Percentiles rank a stretch among this genome's conserved stretches.
Evolutionary conservation across 257 asterid species (phyloP).

Genomic region (Haberlea rhodopensis): DNA sequence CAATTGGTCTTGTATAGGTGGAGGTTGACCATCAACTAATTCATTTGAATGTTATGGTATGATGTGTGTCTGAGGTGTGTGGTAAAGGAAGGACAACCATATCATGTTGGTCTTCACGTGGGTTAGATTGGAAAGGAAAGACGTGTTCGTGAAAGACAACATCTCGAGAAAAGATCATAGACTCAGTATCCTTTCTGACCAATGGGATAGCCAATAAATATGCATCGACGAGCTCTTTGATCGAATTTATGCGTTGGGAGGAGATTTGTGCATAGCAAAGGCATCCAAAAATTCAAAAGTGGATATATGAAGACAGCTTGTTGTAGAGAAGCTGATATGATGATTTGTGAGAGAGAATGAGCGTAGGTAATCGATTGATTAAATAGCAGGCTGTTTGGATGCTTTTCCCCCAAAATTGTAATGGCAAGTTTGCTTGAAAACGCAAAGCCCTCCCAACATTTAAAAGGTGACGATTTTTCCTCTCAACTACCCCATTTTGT

Average conservation of each 20-base stretch:
- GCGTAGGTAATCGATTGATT: background rate
- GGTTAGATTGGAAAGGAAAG: too few relatives aligned
- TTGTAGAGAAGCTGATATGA: background rate
- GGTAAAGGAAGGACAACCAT: too few relatives aligned
- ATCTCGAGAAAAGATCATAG: background rate
- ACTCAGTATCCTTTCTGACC: background rate
- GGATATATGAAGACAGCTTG: background rate
- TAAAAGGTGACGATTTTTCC: too few relatives aligned
- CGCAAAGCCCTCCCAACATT: slow-evolving; percentile 10
- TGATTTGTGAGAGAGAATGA: background rate
- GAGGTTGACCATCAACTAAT: too few relatives aligned
- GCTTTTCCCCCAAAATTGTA: slow-evolving; percentile 5
- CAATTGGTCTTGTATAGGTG: too few relatives aligned
- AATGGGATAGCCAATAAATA: background rate
- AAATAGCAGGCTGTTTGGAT: background rate
- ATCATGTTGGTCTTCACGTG: too few relatives aligned
- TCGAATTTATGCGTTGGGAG: background rate
- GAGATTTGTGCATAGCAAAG: background rate
- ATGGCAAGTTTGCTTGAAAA: background rate
- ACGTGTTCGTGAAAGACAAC: background rate
- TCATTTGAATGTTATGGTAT: too few relatives aligned
- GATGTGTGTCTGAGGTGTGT: too few relatives aligned
- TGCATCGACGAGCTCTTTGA: background rate
- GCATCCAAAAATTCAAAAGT: background rate
- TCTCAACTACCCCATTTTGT: too few relatives aligned